These are phyloP conservation scores for Fusarium dimerum DNA, from an alignment of 2,329 filamentous ascomycete genomes.

Conservation along the genomic window DNA sequence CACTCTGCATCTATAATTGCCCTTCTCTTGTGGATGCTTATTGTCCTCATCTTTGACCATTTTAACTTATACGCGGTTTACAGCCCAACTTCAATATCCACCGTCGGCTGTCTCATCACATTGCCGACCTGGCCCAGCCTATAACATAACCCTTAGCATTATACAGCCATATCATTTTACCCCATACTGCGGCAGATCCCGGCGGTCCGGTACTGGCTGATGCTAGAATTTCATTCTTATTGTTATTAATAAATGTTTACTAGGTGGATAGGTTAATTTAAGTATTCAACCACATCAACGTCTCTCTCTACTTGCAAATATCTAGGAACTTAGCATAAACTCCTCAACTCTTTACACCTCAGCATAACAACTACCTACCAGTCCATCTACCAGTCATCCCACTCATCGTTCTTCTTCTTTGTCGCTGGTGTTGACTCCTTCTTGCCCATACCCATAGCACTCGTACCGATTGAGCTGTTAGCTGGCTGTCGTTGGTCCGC, in stretches of 20 bases:
- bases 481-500: conserved; percentile 55
- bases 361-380: conserved; percentile 2
- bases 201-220: background rate
- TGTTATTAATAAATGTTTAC: conserved; percentile 10
- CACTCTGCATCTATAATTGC: too few species aligned
- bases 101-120: too few species aligned
- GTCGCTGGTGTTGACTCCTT: conserved; percentile 35
- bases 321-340: background rate
- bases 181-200: background rate
- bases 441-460: conserved; percentile 58
- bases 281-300: background rate
- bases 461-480: conserved; percentile 57
- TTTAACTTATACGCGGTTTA: too few species aligned
- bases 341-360: background rate
- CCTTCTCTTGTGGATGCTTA: too few species aligned
- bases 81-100: too few species aligned
- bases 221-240: conserved; percentile 4
- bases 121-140: too few species aligned
- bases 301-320: background rate
- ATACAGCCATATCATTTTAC: conserved; percentile 24
- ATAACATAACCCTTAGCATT: too few species aligned
- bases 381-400: conserved; percentile 60
- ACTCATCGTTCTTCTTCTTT: conserved; percentile 56
- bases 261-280: conserved; percentile 7
- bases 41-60: too few species aligned